These are phyloP conservation scores for Endotrypanum monterogeii DNA, from an alignment of 208 protist species.

Conservation along the genomic window DNA sequence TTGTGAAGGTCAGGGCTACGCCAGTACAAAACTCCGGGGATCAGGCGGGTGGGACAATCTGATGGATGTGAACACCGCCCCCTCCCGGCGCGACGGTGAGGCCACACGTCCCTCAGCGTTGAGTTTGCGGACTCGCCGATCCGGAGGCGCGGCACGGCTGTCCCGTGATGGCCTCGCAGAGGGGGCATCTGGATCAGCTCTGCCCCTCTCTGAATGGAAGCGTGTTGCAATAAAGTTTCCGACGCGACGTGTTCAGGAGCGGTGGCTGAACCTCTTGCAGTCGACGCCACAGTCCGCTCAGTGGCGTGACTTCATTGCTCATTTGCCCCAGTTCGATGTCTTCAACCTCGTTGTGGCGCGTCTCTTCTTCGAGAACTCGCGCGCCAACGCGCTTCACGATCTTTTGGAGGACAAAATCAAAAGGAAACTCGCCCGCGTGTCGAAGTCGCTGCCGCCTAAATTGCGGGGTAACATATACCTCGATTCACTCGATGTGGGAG, in stretches of 20 bases:
- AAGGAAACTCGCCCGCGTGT: constrained; percentile 68
- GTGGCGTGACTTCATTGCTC: constrained; percentile 70
- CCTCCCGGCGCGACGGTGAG: not conserved
- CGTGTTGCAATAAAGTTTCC: constrained; percentile 79
- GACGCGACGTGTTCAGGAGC: constrained; percentile 75
- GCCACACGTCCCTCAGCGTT: not conserved
- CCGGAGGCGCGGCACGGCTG: not conserved
- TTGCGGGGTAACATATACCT: constrained; percentile 73
- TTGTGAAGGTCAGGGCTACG: not conserved
- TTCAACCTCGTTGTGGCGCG: constrained; percentile 81
- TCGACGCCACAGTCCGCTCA: constrained; percentile 56
- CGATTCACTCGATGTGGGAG: constrained; percentile 64
- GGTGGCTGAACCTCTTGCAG: constrained; percentile 83
- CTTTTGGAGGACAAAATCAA: constrained; percentile 62
- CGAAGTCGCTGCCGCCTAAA: constrained; percentile 56
- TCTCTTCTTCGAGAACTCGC: constrained; percentile 86
- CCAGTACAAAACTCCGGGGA: not conserved
- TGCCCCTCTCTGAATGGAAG: constrained; percentile 46
- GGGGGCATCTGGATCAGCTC: not conserved
- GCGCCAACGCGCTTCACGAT: constrained; percentile 60
- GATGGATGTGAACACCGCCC: not conserved
- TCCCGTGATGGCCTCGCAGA: not conserved
- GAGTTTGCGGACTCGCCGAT: not conserved
- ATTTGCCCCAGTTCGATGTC: constrained; percentile 63
- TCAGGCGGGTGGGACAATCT: not conserved